Percentiles rank a stretch among this genome's conserved stretches.
phyloP scores from a whole-genome alignment of 257 asterid genomes.

The Linderniella brevidens region DNA sequence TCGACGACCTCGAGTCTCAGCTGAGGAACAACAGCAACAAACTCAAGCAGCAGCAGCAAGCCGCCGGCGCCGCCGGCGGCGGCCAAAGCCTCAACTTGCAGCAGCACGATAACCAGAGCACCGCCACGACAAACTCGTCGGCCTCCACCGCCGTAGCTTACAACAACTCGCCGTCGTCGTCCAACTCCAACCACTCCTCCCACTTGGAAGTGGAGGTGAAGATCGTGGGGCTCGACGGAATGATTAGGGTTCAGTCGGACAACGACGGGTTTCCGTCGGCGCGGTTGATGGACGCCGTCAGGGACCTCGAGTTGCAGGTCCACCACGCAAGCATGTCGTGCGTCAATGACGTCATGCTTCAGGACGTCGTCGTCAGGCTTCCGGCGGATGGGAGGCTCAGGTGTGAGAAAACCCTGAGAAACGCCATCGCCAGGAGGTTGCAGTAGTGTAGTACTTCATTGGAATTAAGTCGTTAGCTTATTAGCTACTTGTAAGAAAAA shows the following conservation, averaged over 20 bases:
- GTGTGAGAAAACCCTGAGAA: conserved; percentile 23
- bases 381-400: conserved; percentile 15
- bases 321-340: conserved; percentile 73
- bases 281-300: conserved; percentile 40
- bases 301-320: conserved; percentile 43
- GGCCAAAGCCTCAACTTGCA: no score
- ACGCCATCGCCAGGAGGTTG: conserved; percentile 31
- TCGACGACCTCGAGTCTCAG: conserved; percentile 32
- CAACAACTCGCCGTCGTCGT: no score
- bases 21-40: conserved; percentile 1
- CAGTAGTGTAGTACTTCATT: conserved; percentile 4
- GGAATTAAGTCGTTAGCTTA: no score
- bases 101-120: conserved; percentile 36
- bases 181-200: neutral
- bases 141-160: neutral
- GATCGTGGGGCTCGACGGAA: conserved; percentile 51
- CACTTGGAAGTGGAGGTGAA: conserved; percentile 38
- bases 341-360: conserved; percentile 55
- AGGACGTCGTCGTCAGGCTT: conserved; percentile 43
- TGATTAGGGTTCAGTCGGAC: conserved; percentile 65
- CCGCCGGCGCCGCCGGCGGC: conserved; percentile 10
- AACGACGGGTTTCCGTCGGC: conserved; percentile 34
- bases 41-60: conserved; percentile 20
- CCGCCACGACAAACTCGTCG: conserved; percentile 15
- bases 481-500: no score